These are phyloP conservation scores for Fusarium irregulare DNA, from an alignment of 2,329 filamentous ascomycete species.

Conservation along the genomic window DNA sequence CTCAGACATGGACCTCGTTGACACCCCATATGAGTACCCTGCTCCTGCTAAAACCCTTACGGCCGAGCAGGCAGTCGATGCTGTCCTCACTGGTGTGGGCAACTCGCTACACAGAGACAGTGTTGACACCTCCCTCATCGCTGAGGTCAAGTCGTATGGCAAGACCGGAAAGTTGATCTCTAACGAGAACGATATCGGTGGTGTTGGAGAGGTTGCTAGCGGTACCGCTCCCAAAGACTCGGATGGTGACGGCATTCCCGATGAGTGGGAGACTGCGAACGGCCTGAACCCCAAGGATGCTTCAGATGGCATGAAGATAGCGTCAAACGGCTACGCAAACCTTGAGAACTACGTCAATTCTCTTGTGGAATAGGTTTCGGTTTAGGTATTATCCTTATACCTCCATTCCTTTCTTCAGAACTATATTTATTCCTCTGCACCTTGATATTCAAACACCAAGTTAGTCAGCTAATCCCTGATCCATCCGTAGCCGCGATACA, in stretches of 20 bases:
- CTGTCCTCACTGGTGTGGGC: slow-evolving; percentile 55
- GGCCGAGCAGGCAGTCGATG: slow-evolving; percentile 54
- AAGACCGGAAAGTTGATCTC: slow-evolving; percentile 58
- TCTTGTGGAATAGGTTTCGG: neutral
- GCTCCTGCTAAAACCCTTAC: slow-evolving; percentile 52
- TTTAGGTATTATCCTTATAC: neutral
- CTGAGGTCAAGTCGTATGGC: slow-evolving; percentile 59
- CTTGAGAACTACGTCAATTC: slow-evolving; percentile 59
- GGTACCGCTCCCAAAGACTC: slow-evolving; percentile 56
- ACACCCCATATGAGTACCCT: slow-evolving; percentile 56
- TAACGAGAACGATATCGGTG: slow-evolving; percentile 58
- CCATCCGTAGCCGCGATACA: neutral
- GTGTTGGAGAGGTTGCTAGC: slow-evolving; percentile 53
- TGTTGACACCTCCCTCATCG: slow-evolving; percentile 57
- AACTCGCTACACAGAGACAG: slow-evolving; percentile 58
- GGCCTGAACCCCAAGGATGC: slow-evolving; percentile 54
- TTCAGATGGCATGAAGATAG: slow-evolving; percentile 56
- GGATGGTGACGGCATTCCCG: slow-evolving; percentile 63
- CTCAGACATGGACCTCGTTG: slow-evolving; percentile 58
- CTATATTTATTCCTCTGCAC: neutral
- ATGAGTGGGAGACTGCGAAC: slow-evolving; percentile 59
- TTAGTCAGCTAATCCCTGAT: neutral
- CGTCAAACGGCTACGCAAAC: slow-evolving; percentile 57
- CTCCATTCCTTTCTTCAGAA: neutral
- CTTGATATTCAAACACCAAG: too few species aligned